Evolutionary conservation across 306 rosid genomes (phyloP), one percentile per base, ranked within the genome.

Genomic region (Trifolium pratense): DNA sequence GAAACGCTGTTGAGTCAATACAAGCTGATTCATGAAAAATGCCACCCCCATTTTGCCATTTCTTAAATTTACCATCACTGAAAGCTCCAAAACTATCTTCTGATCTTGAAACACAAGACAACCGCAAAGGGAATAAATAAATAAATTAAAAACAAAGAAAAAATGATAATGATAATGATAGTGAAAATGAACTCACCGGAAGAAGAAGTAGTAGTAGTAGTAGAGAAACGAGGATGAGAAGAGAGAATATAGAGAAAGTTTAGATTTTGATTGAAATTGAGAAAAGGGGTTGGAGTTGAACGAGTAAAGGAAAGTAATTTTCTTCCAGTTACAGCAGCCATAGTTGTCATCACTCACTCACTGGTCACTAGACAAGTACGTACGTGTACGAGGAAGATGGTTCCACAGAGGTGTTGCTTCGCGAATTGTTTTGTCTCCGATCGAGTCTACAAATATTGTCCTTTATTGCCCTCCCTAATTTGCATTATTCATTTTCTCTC

Each of bases 11-110:
- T 29, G 93, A 81, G 78, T 88, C 94, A 69, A 93, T 80, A 60
- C 32, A 72, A 78, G 94, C 89, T 17, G 89, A 83, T 58, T 84
- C 79, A 76, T 89, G 98, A 76, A 86, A 86, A 76, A 59, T 73
- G 34, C 96, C 98, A 65, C 96, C 97, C 12, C 98, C 98, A 61
- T 91, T 85, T n/a, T 68, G 70, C 97, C 98, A 91, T 42, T 71
- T 85, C 6, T 63, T 83, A 80, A 89, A 93, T 52, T 81, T 87
- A 29, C 16, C 66, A 29, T 20, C 63, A 26, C 11, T 58, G 43
- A 48, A 45, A 13, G 32, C 26, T 37, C 72, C 82, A 76, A 57
- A 75, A 58, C 70, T 79, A 68, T 68, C 77, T 42, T 75, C 90
- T 85, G 76, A 85, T 79, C 84, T 82, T 82, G 69, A 82, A 78